Evolutionary conservation across 164 flowering plant genomes (phyloP), one percentile per base, ranked within the genome.

Genomic region (Liquidambar formosana): DNA sequence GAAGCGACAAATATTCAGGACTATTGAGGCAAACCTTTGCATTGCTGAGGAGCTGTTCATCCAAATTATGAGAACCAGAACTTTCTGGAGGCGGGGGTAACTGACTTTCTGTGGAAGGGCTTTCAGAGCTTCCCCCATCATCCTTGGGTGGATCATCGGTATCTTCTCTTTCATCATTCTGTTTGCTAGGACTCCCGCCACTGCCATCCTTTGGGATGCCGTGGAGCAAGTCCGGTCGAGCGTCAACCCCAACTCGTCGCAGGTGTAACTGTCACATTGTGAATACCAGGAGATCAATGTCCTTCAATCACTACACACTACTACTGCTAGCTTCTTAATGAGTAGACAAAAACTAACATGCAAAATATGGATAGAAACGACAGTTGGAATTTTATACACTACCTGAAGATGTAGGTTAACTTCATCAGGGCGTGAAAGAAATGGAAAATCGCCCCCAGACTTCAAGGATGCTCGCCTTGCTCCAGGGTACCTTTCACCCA

Each of bases 321-420:
- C 23, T 33, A 18, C 28, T 49, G n/a, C 25, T 64, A 51, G 21
- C 18, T 19, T n/a, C n/a, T 18, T 9, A 54, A 22, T 13, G 58
- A 22, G 58, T 12, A 46, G 49, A 3, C 15, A 15, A 33, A 33
- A 33, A 33, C 2, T 33, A 33, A 33, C 6, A 33, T 33, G 2
- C 41, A 33, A 33, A 33, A 33, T 33, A 33, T 33, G 41, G 41
- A 33, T 33, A 33, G 41, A 33, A 33, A 33, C 41, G 6, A 65
- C 26, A 9, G 41, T 0, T 10, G 1, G 53, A 22, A 43, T 10
- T 19, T 22, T 64, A 28, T 27, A 8, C 8, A 28, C 22, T 82
- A 93, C 99, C 99, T 93, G 98, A 70, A 96, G 91, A 82, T 96
- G 97, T 57, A 96, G 81, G 80, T 93, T 96, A 57, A 93, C 98